Base-by-base conservation (phyloP, 495 filamentous ascomycete species). In the Podospora sp. region DNA sequence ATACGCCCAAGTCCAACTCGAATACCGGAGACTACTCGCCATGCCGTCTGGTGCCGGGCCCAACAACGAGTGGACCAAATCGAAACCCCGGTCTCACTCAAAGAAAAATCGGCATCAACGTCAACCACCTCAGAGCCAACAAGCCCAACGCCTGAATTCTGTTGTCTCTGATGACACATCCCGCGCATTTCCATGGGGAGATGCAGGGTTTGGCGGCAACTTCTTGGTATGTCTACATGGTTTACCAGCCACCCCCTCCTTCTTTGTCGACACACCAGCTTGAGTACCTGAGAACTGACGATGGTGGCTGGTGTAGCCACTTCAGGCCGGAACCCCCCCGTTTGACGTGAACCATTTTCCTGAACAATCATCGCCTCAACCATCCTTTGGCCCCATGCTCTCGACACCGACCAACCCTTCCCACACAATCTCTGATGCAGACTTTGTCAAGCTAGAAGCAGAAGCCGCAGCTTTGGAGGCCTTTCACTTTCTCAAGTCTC, bases 131-230 rank as follows among this genome's bases (percentile, higher is more conserved):
- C 52, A 11, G 20, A 55, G 11, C 24, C 52, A 55, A 21, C 52
- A 20, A 55, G n/a, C 52, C 20, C 52, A 55, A 55, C 8, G 2
- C 20, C 52, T 24, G 52, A 55, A 22, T 9, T 2, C 21, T 24
- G 52, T n/a, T 55, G 52, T 55, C 52, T 55, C 52, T 55, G 52
- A 55, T 55, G 52, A 55, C 52, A 26, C 52, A 55, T 55, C n/a
- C 20, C 25, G 20, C 25, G 6, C 52, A 22, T 22, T 22, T 12
- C 52, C 20, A n/a, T 22, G 24, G 24, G 21, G 24, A 55, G 21
- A 11, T 55, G 52, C 52, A 55, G 52, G 21, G 21, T 22, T 16
- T 22, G 52, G 14, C 52, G 52, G 52, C 20, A 12, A 6, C 6
- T 14, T 22, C 25, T 6, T 55, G 52, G 52, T 55, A 26, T n/a